Conservation (phyloP, 2,329 filamentous ascomycete genomes). For the Penicillium sp. region DNA sequence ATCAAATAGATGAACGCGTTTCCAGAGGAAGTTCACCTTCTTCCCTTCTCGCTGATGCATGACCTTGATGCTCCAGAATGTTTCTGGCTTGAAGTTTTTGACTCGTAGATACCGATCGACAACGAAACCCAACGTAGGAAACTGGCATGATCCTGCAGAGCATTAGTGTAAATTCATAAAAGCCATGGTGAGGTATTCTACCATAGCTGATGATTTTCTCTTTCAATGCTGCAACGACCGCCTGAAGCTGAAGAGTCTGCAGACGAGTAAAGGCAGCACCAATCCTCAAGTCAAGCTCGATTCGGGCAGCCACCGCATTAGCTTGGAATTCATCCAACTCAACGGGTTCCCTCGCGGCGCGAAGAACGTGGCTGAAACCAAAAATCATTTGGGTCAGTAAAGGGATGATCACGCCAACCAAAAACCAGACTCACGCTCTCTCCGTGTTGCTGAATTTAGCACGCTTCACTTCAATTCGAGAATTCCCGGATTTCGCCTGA, state of each 20-base stretch:
- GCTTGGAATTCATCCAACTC: slow-evolving; percentile 81
- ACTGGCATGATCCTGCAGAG: slow-evolving; percentile 77
- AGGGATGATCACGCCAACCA: not conserved
- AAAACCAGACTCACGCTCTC: slow-evolving; percentile 61
- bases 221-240: slow-evolving; percentile 65
- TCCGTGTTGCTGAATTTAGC: slow-evolving; percentile 97
- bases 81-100: slow-evolving; percentile 86
- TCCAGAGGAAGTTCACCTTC: slow-evolving; percentile 82
- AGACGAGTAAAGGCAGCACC: slow-evolving; percentile 90
- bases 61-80: slow-evolving; percentile 90
- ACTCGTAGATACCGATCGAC: slow-evolving; percentile 95
- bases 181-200: slow-evolving; percentile 32
- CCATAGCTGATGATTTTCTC: slow-evolving; percentile 77
- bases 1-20: slow-evolving; percentile 80
- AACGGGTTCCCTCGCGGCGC: slow-evolving; percentile 73
- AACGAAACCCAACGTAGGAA: slow-evolving; percentile 93
- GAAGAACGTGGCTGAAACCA: slow-evolving; percentile 70
- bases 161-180: not conserved
- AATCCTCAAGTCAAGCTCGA: slow-evolving; percentile 88
- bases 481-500: slow-evolving; percentile 72
- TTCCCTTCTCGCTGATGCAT: slow-evolving; percentile 74
- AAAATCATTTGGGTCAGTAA: not conserved
- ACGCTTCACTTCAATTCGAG: slow-evolving; percentile 72
- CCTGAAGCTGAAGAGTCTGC: slow-evolving; percentile 73
- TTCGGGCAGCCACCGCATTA: slow-evolving; percentile 81